Conservation (phyloP, 768 basidiomycete genomes). For the Phylloporus rhodoxanthus region DNA sequence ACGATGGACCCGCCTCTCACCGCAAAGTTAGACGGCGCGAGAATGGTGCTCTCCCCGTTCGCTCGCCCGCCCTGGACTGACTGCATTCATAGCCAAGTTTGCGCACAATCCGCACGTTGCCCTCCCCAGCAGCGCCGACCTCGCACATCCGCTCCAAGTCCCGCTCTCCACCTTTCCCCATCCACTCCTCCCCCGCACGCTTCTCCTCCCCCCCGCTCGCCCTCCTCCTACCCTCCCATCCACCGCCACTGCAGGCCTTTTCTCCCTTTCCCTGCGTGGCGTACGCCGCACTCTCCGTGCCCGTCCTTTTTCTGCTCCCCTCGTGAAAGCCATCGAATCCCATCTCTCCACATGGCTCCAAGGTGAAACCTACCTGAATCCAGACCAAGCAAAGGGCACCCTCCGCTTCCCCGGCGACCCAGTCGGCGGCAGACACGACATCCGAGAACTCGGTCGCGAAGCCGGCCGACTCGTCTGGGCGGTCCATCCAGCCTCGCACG, state of each 20-base stretch:
- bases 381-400: conserved; percentile 35
- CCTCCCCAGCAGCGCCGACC: conserved; percentile 54
- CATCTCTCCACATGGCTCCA: conserved; percentile 61
- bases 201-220: conserved; percentile 42
- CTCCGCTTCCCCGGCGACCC: conserved; percentile 37
- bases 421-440: conserved; percentile 46
- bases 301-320: conserved; percentile 42
- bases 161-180: conserved; percentile 62
- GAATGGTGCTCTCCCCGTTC: conserved; percentile 47
- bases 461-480: conserved; percentile 68
- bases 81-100: conserved; percentile 50
- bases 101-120: conserved; percentile 68
- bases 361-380: conserved; percentile 51
- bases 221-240: conserved; percentile 40
- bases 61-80: background rate
- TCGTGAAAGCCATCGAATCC: conserved; percentile 64
- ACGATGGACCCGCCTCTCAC: conserved; percentile 18
- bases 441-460: conserved; percentile 63
- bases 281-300: conserved; percentile 63
- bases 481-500: conserved; percentile 27
- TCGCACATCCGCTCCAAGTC: conserved; percentile 38
- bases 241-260: conserved; percentile 67
- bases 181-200: conserved; percentile 63
- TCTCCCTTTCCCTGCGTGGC: conserved; percentile 71
- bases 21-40: conserved; percentile 54